A percentile compares a stretch with the other conserved stretches of the same genome.
These are phyloP conservation scores for Globisporangium rhizosaccharum DNA, from an alignment of 352 stramenopile species.

Conservation along the genomic window DNA sequence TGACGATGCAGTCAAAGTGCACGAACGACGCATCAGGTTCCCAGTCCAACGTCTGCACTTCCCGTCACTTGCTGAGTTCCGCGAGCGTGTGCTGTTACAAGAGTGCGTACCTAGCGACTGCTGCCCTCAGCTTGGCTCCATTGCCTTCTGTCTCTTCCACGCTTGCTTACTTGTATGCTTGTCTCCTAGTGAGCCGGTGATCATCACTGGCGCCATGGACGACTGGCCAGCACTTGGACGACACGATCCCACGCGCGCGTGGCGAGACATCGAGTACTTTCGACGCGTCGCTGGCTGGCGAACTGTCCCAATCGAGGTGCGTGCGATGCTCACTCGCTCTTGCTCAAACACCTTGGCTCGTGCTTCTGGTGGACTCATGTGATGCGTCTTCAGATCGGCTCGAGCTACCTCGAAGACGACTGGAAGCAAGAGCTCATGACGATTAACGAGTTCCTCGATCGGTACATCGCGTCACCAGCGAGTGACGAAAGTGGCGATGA, in stretches of 20 bases:
- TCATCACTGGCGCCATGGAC: constrained; percentile 76
- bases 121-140: neutral
- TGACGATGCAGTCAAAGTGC: neutral
- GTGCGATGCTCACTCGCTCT: neutral
- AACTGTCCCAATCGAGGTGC: constrained; percentile 81
- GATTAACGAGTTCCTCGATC: constrained; percentile 72
- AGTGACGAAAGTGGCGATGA: neutral
- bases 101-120: constrained; percentile 23
- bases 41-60: constrained; percentile 35
- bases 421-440: constrained; percentile 81
- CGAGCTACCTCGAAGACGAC: constrained; percentile 74
- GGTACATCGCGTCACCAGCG: constrained; percentile 27
- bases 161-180: neutral
- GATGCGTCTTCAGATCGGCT: constrained; percentile 40
- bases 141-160: neutral
- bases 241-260: constrained; percentile 30
- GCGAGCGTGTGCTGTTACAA: constrained; percentile 39
- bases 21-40: constrained; percentile 22
- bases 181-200: constrained; percentile 41
- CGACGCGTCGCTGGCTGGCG: constrained; percentile 59
- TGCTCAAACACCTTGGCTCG: neutral
- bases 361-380: neutral
- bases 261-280: constrained; percentile 67
- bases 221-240: constrained; percentile 73
- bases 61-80: constrained; percentile 62